Base-by-base conservation (phyloP, 1,139 yeast species). In the Kodamaea arcana region DNA sequence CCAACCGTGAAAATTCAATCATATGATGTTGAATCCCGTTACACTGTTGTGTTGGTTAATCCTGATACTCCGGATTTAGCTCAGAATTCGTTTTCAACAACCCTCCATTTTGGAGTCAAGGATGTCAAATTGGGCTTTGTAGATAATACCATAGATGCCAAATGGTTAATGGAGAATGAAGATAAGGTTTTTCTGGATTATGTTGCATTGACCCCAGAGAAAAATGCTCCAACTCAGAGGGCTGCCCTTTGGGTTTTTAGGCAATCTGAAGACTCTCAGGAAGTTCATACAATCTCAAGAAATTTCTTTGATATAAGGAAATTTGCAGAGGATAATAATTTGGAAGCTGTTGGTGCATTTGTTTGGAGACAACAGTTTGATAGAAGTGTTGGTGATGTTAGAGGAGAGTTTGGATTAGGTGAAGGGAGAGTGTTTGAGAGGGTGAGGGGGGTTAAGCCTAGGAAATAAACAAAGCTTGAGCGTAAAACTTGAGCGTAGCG, bases 321-420 rank as follows among this genome's bases (percentile, higher is more conserved):
- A 5, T 88, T 87, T 57, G 85, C 72, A 11, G 66, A 63, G 4
- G 44, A 59, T 7, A 56, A 84, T 54, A 56, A 67, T 2, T 70
- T 92, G 48, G 65, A 68, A 17, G 78, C 97, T 1, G 78, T 90
- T 30, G 97, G 98, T 20, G 97, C 95, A 2, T 94, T 86, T 57
- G 73, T 87, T 32, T 92, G 95, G 94, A 79, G 98, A 70, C 80
- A 83, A 49, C 66, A 61, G 29, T 92, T 82, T 76, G 98, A 92
- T 60, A 69, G 87, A 51, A 76, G 83, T 49, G 84, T 86, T 29
- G 74, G 72, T 29, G 59, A 55, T 3, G 80, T 88, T 14, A 78
- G 97, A 59, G 73, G 70, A 39, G 60, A 72, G 50, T 86, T 83
- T 53, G 92, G 88, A 4, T 67, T 90, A 45, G 81, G 79, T 13